These are phyloP conservation scores for Penicillium sclerotiorum DNA, from an alignment of 2,329 filamentous ascomycete genomes.

Conservation along the genomic window DNA sequence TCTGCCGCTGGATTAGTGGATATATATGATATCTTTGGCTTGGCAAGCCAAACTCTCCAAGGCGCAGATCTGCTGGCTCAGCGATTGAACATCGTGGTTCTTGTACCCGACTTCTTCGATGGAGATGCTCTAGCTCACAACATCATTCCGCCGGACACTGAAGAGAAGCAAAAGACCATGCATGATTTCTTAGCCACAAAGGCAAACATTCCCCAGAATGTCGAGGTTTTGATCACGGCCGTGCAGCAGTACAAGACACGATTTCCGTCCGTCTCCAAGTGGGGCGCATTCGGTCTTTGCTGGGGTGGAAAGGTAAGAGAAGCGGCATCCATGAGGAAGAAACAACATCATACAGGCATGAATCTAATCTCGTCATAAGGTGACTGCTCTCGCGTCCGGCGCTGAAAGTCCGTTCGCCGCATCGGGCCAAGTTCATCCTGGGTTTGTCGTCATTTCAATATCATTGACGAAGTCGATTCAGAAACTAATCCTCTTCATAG, in stretches of 20 bases:
- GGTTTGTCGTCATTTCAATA: slow-evolving; percentile 16
- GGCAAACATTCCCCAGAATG: slow-evolving; percentile 33
- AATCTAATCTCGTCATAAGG: no score
- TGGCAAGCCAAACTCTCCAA: slow-evolving; percentile 68
- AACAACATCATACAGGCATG: no score
- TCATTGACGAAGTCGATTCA: background rate
- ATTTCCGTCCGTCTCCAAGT: slow-evolving; percentile 59
- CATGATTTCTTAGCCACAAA: slow-evolving; percentile 58
- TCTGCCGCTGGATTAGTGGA: slow-evolving; percentile 60
- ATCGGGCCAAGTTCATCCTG: slow-evolving; percentile 41
- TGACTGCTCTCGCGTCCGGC: slow-evolving; percentile 50
- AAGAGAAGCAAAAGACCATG: slow-evolving; percentile 65
- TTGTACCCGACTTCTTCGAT: slow-evolving; percentile 49
- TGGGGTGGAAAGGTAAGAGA: slow-evolving; percentile 74
- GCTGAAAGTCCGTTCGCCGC: slow-evolving; percentile 56
- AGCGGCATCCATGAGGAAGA: no score
- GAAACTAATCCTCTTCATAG: slow-evolving; percentile 15
- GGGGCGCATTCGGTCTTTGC: slow-evolving; percentile 67
- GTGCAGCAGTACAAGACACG: slow-evolving; percentile 53
- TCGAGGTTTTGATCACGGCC: slow-evolving; percentile 35
- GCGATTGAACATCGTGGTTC: slow-evolving; percentile 41
- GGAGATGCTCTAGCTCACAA: slow-evolving; percentile 43
- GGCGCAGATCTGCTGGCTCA: slow-evolving; percentile 61
- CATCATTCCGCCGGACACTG: slow-evolving; percentile 64
- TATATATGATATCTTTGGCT: slow-evolving; percentile 69